Evolutionary conservation across 306 rosid genomes (phyloP), one percentile per base, ranked within the genome.

Genomic region (Quercus mongolica): DNA sequence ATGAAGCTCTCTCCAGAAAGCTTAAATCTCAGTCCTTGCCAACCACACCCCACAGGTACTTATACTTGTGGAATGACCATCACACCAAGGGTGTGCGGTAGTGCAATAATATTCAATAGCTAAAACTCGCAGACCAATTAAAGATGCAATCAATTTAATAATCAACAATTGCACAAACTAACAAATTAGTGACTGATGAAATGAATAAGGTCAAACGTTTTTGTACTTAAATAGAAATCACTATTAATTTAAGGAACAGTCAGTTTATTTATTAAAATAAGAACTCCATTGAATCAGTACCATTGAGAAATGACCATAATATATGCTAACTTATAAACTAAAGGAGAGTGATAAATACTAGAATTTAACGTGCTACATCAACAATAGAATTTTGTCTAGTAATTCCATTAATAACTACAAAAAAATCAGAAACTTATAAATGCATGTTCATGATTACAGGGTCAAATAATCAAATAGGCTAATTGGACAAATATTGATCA

Each of bases 1-100:
- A 0, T 33, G 0, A 5, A 35, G 0, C 8, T 35, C 2, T 0
- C 8, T 35, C 2, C 1, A 0, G 0, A 35, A 0, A 35, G 28
- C 41, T 35, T 35, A 5, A 35, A 5, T 1, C 2, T 5, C 8
- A 1, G 8, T 2, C 41, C 2, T 35, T 35, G 8, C 41, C 41
- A 33, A 5, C 7, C 41, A 5, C 8, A 35, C 8, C 41, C 8
- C 8, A 35, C 41, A 35, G 6, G 2, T 5, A 35, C 41, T 35
- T 35, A 35, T 35, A 1, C 8, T 35, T 35, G 8, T 35, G 41
- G 2, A 35, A 35, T 35, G 8, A 35, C 8, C 8, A 33, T 33
- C 41, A 0, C 7, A 33, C 41, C 41, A 33, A 33, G 8, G 0
- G 7, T 33, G 8, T 5, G 41, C 8, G 8, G 8, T 35, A 35